Conservation (phyloP, 106 monocot genomes). For the Agapanthus africanus region DNA sequence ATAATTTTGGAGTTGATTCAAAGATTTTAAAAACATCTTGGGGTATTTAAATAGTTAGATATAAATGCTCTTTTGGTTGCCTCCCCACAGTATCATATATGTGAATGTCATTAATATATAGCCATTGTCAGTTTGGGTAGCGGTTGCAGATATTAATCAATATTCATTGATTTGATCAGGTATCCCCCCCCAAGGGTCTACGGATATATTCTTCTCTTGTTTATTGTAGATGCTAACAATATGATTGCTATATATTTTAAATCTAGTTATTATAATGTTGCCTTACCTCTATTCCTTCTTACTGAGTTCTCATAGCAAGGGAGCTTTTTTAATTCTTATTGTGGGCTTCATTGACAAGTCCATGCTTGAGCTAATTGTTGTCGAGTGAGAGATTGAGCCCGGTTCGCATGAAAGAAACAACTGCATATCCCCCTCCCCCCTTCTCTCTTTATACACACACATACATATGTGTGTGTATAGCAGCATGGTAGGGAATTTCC, state of each 20-base stretch:
- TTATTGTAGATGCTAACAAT: not conserved
- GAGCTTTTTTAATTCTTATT: too few species aligned
- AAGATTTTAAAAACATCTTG: not conserved
- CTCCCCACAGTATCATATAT: not conserved
- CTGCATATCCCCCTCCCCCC: too few species aligned
- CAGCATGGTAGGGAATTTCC: too few species aligned
- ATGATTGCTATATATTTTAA: not conserved
- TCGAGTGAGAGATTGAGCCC: too few species aligned
- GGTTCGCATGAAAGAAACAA: too few species aligned
- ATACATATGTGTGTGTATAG: too few species aligned
- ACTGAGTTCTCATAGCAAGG: too few species aligned
- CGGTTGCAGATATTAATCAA: not conserved
- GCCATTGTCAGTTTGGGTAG: not conserved
- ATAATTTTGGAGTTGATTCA: not conserved
- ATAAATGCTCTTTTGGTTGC: not conserved
- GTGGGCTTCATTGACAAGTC: too few species aligned
- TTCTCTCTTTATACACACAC: too few species aligned
- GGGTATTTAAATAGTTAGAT: not conserved
- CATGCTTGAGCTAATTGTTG: too few species aligned
- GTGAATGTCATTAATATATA: constrained; percentile 1
- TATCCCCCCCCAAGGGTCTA: not conserved
- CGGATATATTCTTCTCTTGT: not conserved
- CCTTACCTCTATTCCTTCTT: too few species aligned
- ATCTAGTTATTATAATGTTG: too few species aligned
- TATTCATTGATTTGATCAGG: not conserved